phyloP scores from a whole-genome alignment of 805 yeast genomes.

The Yamadazyma endophytica region DNA sequence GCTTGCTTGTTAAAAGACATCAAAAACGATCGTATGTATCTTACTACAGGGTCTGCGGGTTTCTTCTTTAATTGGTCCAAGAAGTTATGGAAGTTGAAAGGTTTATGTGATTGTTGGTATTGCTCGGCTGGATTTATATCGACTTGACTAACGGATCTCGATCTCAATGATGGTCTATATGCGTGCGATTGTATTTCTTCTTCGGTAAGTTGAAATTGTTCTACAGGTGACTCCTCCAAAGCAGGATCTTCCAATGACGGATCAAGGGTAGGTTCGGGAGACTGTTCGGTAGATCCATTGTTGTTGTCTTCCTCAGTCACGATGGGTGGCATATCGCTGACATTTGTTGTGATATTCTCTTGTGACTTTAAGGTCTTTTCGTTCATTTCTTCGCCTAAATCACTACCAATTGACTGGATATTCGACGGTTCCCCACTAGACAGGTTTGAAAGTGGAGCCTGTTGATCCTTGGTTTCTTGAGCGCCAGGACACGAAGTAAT shows the following conservation, averaged over 20 bases:
- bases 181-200: conserved; percentile 8
- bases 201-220: conserved; percentile 15
- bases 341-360: neutral
- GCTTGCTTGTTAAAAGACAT: conserved; percentile 65
- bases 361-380: neutral
- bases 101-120: conserved; percentile 38
- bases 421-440: too few species aligned
- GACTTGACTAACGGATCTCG: conserved; percentile 10
- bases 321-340: conserved; percentile 1
- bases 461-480: too few species aligned
- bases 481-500: too few species aligned
- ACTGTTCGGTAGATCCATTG: neutral
- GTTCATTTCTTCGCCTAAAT: conserved; percentile 1
- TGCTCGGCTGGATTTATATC: conserved; percentile 29
- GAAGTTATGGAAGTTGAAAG: conserved; percentile 83
- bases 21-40: conserved; percentile 80
- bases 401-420: too few species aligned
- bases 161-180: conserved; percentile 6
- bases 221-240: conserved; percentile 13
- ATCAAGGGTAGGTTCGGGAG: neutral
- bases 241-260: too few species aligned
- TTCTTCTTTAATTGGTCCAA: conserved; percentile 65
- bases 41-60: conserved; percentile 83
- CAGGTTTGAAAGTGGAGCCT: too few species aligned
- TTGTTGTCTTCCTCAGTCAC: conserved; percentile 7